phyloP scores from a whole-genome alignment of 345 rosid species.

The Heritiera littoralis region DNA sequence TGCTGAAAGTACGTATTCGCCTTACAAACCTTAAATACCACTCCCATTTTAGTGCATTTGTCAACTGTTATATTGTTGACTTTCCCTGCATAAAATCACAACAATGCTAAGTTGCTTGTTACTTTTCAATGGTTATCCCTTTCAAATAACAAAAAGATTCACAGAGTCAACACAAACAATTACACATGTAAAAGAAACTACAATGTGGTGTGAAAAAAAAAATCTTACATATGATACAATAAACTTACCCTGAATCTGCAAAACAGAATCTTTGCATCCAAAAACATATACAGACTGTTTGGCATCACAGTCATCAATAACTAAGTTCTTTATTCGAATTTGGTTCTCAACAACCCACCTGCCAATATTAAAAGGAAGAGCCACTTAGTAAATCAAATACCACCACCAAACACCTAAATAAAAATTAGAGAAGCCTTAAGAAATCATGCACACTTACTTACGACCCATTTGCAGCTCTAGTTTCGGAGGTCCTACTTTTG shows the following conservation, averaged over 20 bases:
- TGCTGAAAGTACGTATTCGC: neutral
- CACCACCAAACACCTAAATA: slow-evolving; percentile 19
- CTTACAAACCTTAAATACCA: slow-evolving; percentile 78
- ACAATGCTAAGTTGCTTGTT: slow-evolving; percentile 16
- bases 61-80: slow-evolving; percentile 96
- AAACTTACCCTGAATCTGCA: slow-evolving; percentile 82
- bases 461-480: slow-evolving; percentile 99
- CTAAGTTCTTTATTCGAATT: slow-evolving; percentile 76
- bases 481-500: slow-evolving; percentile 85
- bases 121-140: neutral
- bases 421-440: neutral
- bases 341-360: slow-evolving; percentile 99
- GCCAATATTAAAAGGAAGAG: slow-evolving; percentile 25
- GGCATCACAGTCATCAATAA: slow-evolving; percentile 88
- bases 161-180: slow-evolving; percentile 1
- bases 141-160: neutral
- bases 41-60: slow-evolving; percentile 92
- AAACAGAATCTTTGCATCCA: slow-evolving; percentile 97
- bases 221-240: neutral
- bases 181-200: slow-evolving; percentile 18
- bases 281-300: slow-evolving; percentile 86
- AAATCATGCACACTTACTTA: slow-evolving; percentile 55
- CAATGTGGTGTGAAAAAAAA: neutral
- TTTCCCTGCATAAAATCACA: slow-evolving; percentile 65
- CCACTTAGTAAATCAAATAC: slow-evolving; percentile 20